A percentile compares a stretch with the other conserved stretches of the same genome.
Evolutionary conservation across 1,284 basidiomycete genomes (phyloP).

Genomic region (Peniophora sp.): DNA sequence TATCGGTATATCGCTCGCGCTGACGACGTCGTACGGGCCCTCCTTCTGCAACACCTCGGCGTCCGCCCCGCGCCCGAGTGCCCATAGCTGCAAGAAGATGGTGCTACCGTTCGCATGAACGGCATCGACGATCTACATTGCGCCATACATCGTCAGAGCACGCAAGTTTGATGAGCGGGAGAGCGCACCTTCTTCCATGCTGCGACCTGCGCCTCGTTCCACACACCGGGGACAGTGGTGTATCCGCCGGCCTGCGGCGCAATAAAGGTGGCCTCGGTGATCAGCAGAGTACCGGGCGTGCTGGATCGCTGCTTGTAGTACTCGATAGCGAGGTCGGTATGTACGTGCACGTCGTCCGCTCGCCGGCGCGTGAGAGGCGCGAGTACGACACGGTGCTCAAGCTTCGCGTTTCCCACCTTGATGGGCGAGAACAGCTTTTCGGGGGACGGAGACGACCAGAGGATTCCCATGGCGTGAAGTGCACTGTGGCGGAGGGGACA

Average conservation of each 20-base stretch:
- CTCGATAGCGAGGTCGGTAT: constrained; percentile 22
- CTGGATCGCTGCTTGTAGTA: constrained; percentile 42
- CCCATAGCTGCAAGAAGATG: constrained; percentile 38
- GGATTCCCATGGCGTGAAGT: too few species aligned
- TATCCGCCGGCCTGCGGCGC: constrained; percentile 29
- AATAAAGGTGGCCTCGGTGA: constrained; percentile 41
- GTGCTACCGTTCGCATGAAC: constrained; percentile 24
- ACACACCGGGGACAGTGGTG: constrained; percentile 32
- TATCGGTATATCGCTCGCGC: constrained; percentile 35
- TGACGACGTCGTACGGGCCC: constrained; percentile 23
- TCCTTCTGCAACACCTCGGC: constrained; percentile 20
- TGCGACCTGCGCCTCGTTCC: constrained; percentile 31
- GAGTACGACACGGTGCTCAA: constrained; percentile 38
- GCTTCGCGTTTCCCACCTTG: constrained; percentile 29
- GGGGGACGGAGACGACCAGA: neutral
- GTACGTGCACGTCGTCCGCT: constrained; percentile 21
- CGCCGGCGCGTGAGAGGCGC: constrained; percentile 38
- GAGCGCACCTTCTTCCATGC: constrained; percentile 37
- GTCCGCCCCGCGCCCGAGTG: constrained; percentile 30
- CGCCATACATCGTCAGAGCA: neutral
- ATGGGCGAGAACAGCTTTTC: constrained; percentile 34
- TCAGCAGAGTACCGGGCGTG: constrained; percentile 36
- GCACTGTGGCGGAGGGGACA: too few species aligned
- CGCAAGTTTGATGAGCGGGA: neutral
- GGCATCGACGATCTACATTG: constrained; percentile 17